These are phyloP conservation scores for Clohesyomyces aquaticus DNA, from an alignment of 495 filamentous ascomycete species.

Conservation along the genomic window DNA sequence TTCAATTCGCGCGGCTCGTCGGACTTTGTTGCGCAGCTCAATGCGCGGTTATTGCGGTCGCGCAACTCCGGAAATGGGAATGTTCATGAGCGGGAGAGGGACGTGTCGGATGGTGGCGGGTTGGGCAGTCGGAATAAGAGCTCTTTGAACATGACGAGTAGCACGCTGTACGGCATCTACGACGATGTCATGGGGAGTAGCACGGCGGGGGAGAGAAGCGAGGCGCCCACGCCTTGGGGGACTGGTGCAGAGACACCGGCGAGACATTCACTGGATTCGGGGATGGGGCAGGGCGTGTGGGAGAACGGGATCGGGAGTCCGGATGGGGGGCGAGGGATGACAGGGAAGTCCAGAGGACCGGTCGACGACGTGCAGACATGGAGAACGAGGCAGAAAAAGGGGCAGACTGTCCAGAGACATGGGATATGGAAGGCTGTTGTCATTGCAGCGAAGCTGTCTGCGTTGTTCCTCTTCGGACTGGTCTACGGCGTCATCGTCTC, in stretches of 20 bases:
- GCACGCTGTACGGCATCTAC: conserved; percentile 91
- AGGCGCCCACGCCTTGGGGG: conserved; percentile 67
- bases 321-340: conserved; percentile 26
- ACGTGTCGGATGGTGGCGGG: not conserved
- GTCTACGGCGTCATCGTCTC: conserved; percentile 84
- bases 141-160: conserved; percentile 82
- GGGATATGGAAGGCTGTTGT: conserved; percentile 46
- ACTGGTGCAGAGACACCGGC: conserved; percentile 69
- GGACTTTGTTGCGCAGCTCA: conserved; percentile 38
- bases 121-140: conserved; percentile 64
- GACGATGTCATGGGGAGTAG: conserved; percentile 65
- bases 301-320: conserved; percentile 30
- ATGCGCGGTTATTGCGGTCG: conserved; percentile 32
- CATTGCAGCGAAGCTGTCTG: conserved; percentile 59
- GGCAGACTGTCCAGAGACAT: conserved; percentile 9
- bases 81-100: conserved; percentile 7
- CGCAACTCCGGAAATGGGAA: conserved; percentile 21
- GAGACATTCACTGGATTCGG: conserved; percentile 27
- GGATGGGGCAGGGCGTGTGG: conserved; percentile 11
- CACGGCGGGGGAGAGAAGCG: conserved; percentile 46
- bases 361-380: conserved; percentile 5
- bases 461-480: conserved; percentile 81
- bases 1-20: conserved; percentile 13
- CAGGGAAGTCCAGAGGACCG: conserved; percentile 4
- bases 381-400: not conserved